Evolutionary conservation across 176 grass and related monocot genomes (phyloP).

Genomic region (Bromus sterilis): DNA sequence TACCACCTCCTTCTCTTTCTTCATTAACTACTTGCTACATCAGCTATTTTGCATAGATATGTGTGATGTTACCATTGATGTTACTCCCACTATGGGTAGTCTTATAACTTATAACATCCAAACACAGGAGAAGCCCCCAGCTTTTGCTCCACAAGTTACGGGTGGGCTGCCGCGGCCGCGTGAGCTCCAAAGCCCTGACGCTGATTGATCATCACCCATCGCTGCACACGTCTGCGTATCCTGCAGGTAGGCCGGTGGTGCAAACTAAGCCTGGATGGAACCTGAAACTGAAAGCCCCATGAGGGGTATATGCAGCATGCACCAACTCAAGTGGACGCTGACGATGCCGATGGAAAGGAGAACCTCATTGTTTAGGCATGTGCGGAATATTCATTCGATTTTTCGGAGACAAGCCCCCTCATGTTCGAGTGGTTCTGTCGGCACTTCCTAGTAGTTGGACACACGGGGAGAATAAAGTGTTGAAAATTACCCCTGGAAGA

Average conservation of each 20-base stretch:
- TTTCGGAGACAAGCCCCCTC: background rate
- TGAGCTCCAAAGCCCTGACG: background rate
- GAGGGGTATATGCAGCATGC: conserved; percentile 6
- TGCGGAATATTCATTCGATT: conserved; percentile 22
- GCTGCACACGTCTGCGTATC: background rate
- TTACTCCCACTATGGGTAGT: no score
- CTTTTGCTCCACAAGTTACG: conserved; percentile 58
- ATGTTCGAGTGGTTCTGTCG: background rate
- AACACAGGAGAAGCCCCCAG: conserved; percentile 29
- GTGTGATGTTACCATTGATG: no score
- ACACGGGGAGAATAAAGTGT: conserved; percentile 21
- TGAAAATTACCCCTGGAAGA: background rate
- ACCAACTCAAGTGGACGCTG: conserved; percentile 8
- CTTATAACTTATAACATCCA: no score
- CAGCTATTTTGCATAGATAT: no score
- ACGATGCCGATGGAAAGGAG: background rate
- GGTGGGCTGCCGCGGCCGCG: conserved; percentile 22
- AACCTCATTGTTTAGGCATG: background rate
- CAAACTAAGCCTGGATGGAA: background rate
- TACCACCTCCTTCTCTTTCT: no score
- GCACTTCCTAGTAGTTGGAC: background rate
- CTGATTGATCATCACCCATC: background rate
- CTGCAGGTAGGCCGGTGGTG: background rate
- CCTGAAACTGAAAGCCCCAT: background rate
- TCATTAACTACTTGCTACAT: no score